Percentiles rank a stretch among this genome's conserved stretches.
Evolutionary conservation across 768 basidiomycete species (phyloP).

Genomic region (Russula dissimulans): DNA sequence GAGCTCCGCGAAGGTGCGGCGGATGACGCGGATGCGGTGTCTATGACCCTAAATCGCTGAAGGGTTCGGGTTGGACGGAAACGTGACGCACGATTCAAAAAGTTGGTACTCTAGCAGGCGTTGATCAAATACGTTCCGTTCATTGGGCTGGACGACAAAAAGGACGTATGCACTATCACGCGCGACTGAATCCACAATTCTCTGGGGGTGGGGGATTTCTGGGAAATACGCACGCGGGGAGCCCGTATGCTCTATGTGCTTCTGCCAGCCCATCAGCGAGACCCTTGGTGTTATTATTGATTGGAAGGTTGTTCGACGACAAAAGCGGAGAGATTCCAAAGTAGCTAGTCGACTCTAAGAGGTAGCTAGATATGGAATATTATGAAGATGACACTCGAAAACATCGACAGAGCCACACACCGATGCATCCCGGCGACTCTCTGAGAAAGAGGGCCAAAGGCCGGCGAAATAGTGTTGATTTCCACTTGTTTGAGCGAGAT

Average conservation of each 20-base stretch:
- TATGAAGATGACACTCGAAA: not conserved
- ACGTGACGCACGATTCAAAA: slow-evolving; percentile 50
- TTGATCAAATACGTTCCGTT: slow-evolving; percentile 95
- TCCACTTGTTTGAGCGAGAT: slow-evolving; percentile 84
- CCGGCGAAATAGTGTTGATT: slow-evolving; percentile 93
- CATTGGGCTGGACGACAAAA: slow-evolving; percentile 82
- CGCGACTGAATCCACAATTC: not conserved
- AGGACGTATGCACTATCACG: slow-evolving; percentile 47
- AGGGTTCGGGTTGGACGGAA: not conserved
- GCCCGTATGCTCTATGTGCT: slow-evolving; percentile 68
- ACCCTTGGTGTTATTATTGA: slow-evolving; percentile 60
- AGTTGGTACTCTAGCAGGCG: slow-evolving; percentile 81
- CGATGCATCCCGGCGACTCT: slow-evolving; percentile 63
- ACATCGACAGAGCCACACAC: slow-evolving; percentile 31
- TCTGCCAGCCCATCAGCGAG: slow-evolving; percentile 69
- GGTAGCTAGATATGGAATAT: slow-evolving; percentile 42
- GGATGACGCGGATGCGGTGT: slow-evolving; percentile 62
- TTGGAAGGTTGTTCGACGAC: slow-evolving; percentile 50
- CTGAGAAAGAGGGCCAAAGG: slow-evolving; percentile 76
- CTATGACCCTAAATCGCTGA: slow-evolving; percentile 30
- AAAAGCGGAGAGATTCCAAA: slow-evolving; percentile 49
- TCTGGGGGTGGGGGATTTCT: not conserved
- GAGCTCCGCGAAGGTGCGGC: slow-evolving; percentile 70
- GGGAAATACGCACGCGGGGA: slow-evolving; percentile 34
- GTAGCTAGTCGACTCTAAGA: slow-evolving; percentile 57